Conservation (phyloP, 2,329 filamentous ascomycete genomes). For the Neospermospora avenae region DNA sequence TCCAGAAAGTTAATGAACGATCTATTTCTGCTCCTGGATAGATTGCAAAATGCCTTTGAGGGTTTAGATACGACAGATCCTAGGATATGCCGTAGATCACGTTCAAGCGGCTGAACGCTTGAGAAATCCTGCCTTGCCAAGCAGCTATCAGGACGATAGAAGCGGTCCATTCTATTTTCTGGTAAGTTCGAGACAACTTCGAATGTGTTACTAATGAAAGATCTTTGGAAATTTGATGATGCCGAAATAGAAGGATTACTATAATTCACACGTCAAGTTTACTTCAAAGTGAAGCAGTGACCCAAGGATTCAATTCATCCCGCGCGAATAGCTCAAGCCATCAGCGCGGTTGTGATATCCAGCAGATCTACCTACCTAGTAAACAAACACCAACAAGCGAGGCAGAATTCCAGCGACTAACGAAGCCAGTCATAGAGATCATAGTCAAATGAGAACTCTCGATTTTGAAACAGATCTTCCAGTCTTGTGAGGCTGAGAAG, state of each 20-base stretch:
- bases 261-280: not conserved
- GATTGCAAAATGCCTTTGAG: too few relatives aligned
- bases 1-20: too few relatives aligned
- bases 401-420: not conserved
- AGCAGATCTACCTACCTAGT: not conserved
- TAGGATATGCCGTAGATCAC: too few relatives aligned
- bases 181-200: not conserved
- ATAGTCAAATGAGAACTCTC: not conserved
- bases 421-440: not conserved
- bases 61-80: too few relatives aligned
- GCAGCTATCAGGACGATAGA: not conserved
- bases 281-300: too few relatives aligned
- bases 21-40: too few relatives aligned
- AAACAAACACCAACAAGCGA: not conserved
- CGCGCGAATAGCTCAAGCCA: not conserved
- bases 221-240: not conserved
- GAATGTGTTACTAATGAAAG: not conserved
- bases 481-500: not conserved
- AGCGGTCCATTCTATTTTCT: not conserved
- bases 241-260: not conserved
- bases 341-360: not conserved
- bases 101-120: not conserved
- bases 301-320: too few relatives aligned
- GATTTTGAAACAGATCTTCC: not conserved
- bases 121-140: slow-evolving; percentile 1